Evolutionary conservation across 2,329 filamentous ascomycete species (phyloP).

Genomic region (Ophiocordyceps polyrhachis-furcata): DNA sequence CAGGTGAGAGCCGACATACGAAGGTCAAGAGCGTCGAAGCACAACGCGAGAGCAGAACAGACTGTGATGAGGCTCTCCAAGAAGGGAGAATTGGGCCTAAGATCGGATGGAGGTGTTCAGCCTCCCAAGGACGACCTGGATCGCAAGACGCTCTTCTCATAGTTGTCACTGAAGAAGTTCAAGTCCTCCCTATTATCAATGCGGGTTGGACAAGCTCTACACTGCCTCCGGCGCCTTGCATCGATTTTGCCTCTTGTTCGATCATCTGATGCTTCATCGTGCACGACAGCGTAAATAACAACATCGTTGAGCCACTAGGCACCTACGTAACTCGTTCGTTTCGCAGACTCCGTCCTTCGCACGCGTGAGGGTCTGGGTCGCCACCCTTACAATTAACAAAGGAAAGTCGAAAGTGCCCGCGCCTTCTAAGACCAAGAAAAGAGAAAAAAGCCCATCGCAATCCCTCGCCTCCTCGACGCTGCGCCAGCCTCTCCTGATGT

Average conservation of each 20-base stretch:
- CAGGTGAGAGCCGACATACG: constrained; percentile 72
- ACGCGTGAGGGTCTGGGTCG: not conserved
- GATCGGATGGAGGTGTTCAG: constrained; percentile 43
- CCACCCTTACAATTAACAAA: constrained; percentile 14
- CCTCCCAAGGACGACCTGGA: constrained; percentile 53
- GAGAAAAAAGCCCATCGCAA: constrained; percentile 16
- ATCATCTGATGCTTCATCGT: not conserved
- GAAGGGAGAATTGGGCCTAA: constrained; percentile 59
- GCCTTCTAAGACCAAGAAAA: constrained; percentile 18
- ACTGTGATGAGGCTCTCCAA: constrained; percentile 53
- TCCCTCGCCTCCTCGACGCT: constrained; percentile 14
- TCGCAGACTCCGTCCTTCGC: constrained; percentile 10
- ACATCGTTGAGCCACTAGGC: not conserved
- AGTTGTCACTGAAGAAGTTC: not conserved
- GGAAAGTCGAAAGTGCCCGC: constrained; percentile 20
- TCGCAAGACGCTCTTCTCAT: constrained; percentile 53
- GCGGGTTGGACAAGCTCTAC: too few species aligned
- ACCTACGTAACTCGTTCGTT: constrained; percentile 18
- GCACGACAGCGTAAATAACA: not conserved
- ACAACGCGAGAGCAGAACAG: constrained; percentile 60
- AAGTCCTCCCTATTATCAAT: not conserved
- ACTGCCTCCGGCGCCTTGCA: not conserved
- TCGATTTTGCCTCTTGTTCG: not conserved
- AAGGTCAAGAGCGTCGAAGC: constrained; percentile 55
- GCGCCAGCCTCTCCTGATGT: constrained; percentile 13